Evolutionary conservation across 768 basidiomycete genomes (phyloP), one percentile per base, ranked within the genome.

Genomic region (Trametes coccinea): DNA sequence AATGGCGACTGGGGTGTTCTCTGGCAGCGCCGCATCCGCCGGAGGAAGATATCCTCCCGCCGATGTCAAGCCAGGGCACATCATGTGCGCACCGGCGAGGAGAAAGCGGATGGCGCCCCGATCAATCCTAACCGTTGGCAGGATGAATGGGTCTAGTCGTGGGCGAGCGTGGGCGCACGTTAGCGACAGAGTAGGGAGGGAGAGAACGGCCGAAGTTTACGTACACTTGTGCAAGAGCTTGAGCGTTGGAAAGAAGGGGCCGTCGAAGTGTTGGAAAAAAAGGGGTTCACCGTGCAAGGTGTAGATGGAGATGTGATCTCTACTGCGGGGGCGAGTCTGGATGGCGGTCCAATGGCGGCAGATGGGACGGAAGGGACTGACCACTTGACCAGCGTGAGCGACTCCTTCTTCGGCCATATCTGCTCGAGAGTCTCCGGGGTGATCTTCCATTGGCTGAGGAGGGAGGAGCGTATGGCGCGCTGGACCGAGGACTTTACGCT

Each of bases 331-430:
- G 55, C 33, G 46, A 37, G 27, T 48, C 30, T 51, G 47, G 56
- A 52, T 54, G 37, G 67, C 46, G 14, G 29, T 30, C 27, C 46
- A 27, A 8, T 17, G 49, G n/a, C 22, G 51, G 54, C 30, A 31
- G 57, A 56, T 29, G 37, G 67, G 56, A 29, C 71, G 45, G 51
- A 30, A n/a, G 34, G 41, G 46, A 80, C 83, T 66, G 74, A 95
- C 96, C 97, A 98, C 80, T 98, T 98, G 62, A 95, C 92, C 69
- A 91, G 89, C 4, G 90, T 88, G 49, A 98, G 79, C 2, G 88
- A 82, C 79, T 98, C 96, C 81, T 98, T 99, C 90, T 98, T 99
- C 2, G 95, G 93, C 97, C 97, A 99, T 53, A 99, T 84, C 68
- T 84, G 84, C 71, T 99, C 97, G 33, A 98, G 78, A 2, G 88